phyloP scores from a whole-genome alignment of 768 basidiomycete species.

The Saitozyma sp. region DNA sequence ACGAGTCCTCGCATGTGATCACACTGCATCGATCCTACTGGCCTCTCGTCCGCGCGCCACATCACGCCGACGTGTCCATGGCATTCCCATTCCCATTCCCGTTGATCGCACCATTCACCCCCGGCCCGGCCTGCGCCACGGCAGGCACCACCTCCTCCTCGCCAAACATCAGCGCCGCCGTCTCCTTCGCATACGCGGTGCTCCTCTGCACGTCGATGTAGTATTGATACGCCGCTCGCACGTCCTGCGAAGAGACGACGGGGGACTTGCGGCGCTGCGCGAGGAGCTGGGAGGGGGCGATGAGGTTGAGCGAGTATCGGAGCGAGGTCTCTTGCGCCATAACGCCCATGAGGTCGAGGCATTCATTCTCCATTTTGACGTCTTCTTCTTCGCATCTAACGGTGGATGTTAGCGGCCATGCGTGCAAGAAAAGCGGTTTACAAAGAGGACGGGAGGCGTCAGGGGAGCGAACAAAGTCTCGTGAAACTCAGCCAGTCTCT shows the following conservation, averaged over 20 bases:
- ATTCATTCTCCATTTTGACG: conserved; percentile 72
- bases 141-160: conserved; percentile 36
- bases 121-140: background rate
- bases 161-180: conserved; percentile 53
- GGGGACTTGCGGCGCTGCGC: conserved; percentile 76
- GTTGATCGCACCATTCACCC: conserved; percentile 10
- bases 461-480: no score
- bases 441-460: background rate
- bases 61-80: conserved; percentile 29
- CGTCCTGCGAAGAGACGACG: conserved; percentile 79
- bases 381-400: conserved; percentile 90
- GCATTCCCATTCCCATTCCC: conserved; percentile 11
- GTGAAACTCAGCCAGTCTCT: background rate
- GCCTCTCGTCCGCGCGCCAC: no score
- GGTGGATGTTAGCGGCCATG: background rate
- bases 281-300: conserved; percentile 84
- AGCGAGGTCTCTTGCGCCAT: conserved; percentile 89
- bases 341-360: conserved; percentile 73
- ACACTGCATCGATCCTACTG: no score
- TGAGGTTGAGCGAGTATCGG: conserved; percentile 90
- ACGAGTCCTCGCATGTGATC: no score
- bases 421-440: background rate
- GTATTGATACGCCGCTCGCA: conserved; percentile 71
- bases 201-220: conserved; percentile 51
- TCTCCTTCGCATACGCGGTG: conserved; percentile 50